Conservation (phyloP, 1,284 basidiomycete species). For the Prillingera fragicola region DNA sequence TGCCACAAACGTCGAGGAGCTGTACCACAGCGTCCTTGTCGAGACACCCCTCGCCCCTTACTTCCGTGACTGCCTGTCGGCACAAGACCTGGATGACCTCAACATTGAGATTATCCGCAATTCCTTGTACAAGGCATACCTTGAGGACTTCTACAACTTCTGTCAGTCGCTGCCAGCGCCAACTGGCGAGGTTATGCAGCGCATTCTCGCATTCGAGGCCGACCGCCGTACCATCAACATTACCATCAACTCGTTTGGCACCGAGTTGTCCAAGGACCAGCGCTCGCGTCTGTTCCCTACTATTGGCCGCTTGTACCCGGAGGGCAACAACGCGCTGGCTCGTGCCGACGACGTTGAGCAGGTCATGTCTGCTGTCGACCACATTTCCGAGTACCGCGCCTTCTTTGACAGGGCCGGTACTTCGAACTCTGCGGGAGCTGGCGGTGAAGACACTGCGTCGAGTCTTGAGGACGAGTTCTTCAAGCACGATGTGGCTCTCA, state of each 20-base stretch:
- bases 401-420: slow-evolving; percentile 70
- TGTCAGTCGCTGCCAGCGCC: slow-evolving; percentile 72
- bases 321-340: slow-evolving; percentile 89
- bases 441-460: slow-evolving; percentile 39
- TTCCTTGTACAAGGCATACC: slow-evolving; percentile 98
- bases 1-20: slow-evolving; percentile 97
- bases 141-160: slow-evolving; percentile 93
- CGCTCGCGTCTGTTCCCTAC: slow-evolving; percentile 92
- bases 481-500: slow-evolving; percentile 83
- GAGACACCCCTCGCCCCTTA: slow-evolving; percentile 97
- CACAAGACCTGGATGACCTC: slow-evolving; percentile 93
- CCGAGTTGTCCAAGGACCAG: slow-evolving; percentile 89
- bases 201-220: slow-evolving; percentile 90
- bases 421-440: slow-evolving; percentile 7
- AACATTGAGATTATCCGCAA: slow-evolving; percentile 99
- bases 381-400: slow-evolving; percentile 77
- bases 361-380: slow-evolving; percentile 81
- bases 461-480: slow-evolving; percentile 92
- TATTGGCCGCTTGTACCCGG: slow-evolving; percentile 89
- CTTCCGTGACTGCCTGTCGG: slow-evolving; percentile 92
- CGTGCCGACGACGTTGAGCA: slow-evolving; percentile 94
- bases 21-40: slow-evolving; percentile 93
- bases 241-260: slow-evolving; percentile 98
- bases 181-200: slow-evolving; percentile 82
- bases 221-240: slow-evolving; percentile 96